phyloP scores from a whole-genome alignment of 1,139 yeast species.

The Yamadazyma friedrichii region DNA sequence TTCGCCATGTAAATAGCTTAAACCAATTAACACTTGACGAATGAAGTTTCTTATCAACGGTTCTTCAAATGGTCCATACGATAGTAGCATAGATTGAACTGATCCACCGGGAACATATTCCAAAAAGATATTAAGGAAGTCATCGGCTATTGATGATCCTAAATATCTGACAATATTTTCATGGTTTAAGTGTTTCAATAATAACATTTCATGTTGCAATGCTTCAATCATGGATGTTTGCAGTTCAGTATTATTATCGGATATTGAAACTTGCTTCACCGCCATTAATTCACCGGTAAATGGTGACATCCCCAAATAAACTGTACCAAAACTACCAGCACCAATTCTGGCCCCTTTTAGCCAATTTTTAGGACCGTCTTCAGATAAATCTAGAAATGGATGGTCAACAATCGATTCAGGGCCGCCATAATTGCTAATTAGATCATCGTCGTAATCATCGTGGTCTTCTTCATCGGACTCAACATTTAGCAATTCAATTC shows the following conservation, averaged over 20 bases:
- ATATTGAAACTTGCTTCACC: slow-evolving; percentile 85
- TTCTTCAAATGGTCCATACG: slow-evolving; percentile 91
- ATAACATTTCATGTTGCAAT: slow-evolving; percentile 76
- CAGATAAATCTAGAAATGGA: slow-evolving; percentile 21
- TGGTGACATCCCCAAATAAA: slow-evolving; percentile 88
- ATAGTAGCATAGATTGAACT: slow-evolving; percentile 78
- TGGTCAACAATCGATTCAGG: slow-evolving; percentile 4
- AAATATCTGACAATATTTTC: slow-evolving; percentile 89
- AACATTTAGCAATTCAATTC: slow-evolving; percentile 49
- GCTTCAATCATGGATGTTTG: slow-evolving; percentile 75
- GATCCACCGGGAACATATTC: slow-evolving; percentile 98
- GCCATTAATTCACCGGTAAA: slow-evolving; percentile 96
- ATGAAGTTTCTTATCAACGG: slow-evolving; percentile 82
- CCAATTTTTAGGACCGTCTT: slow-evolving; percentile 73
- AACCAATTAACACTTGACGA: slow-evolving; percentile 79
- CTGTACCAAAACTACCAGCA: slow-evolving; percentile 93
- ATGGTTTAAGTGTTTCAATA: slow-evolving; percentile 79
- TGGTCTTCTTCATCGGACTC: slow-evolving; percentile 38
- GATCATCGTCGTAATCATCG: slow-evolving; percentile 19
- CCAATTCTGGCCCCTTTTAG: slow-evolving; percentile 91
- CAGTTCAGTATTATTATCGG: slow-evolving; percentile 44
- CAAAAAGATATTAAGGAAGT: slow-evolving; percentile 73
- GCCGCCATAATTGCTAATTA: slow-evolving; percentile 16
- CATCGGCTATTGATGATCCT: slow-evolving; percentile 78
- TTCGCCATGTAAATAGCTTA: slow-evolving; percentile 75